phyloP scores from a whole-genome alignment of 164 flowering plant species.

The Stephania cephalantha region DNA sequence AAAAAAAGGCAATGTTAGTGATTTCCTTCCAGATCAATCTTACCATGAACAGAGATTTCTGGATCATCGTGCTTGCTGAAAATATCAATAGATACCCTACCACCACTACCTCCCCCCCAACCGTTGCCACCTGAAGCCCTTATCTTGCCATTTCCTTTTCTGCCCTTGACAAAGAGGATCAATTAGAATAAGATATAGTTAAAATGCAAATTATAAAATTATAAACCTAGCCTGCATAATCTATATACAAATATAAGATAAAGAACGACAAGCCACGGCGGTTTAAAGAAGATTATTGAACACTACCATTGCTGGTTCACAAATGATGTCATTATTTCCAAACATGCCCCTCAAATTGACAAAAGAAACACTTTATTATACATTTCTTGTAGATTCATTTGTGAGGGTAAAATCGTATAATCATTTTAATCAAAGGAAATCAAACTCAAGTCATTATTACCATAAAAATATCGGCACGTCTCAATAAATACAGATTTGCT shows the following conservation, averaged over 20 bases:
- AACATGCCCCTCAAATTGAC: neutral
- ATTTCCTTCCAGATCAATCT: constrained; percentile 9
- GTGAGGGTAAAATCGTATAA: neutral
- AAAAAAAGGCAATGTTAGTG: neutral
- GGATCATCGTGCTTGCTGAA: constrained; percentile 84
- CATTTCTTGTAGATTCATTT: neutral
- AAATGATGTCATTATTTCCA: neutral
- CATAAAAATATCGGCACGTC: neutral
- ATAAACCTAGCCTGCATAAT: neutral
- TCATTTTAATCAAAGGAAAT: no score
- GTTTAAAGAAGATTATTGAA: neutral
- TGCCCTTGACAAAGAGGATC: constrained; percentile 35
- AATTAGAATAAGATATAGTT: constrained; percentile 3
- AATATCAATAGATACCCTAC: constrained; percentile 75
- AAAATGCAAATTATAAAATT: neutral
- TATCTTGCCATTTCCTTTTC: constrained; percentile 84
- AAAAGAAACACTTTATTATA: neutral
- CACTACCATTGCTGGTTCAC: neutral
- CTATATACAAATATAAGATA: no score
- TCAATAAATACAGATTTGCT: neutral
- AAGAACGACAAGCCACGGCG: neutral
- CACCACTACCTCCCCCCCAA: constrained; percentile 96
- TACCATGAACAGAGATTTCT: constrained; percentile 71
- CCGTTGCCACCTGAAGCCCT: constrained; percentile 96
- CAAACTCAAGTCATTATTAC: neutral